phyloP scores from a whole-genome alignment of 495 filamentous ascomycete genomes.

The Penicillium goetzii region DNA sequence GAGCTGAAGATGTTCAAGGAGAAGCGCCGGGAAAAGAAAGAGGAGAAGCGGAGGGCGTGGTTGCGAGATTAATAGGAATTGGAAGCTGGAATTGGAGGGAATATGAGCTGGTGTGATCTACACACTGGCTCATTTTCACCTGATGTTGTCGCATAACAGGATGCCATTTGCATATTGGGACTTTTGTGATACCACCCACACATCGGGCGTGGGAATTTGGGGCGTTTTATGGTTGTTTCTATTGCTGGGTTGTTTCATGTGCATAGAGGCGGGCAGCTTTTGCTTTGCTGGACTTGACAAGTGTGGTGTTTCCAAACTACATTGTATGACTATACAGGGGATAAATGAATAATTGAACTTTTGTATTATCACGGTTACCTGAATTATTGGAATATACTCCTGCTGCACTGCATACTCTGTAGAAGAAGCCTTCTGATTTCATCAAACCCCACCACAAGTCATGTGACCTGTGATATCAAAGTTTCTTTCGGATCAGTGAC shows the following conservation, averaged over 20 bases:
- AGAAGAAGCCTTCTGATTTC: not conserved
- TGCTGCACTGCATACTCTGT: not conserved
- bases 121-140: not conserved
- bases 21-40: slow-evolving; percentile 82
- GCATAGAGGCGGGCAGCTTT: slow-evolving; percentile 25
- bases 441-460: slow-evolving; percentile 28
- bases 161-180: slow-evolving; percentile 24
- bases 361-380: not conserved
- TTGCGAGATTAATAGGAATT: slow-evolving; percentile 61
- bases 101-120: not conserved
- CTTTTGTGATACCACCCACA: slow-evolving; percentile 28
- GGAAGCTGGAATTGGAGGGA: slow-evolving; percentile 6
- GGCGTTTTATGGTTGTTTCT: slow-evolving; percentile 30
- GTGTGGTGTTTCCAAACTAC: not conserved
- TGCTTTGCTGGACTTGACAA: slow-evolving; percentile 1
- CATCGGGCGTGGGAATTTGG: slow-evolving; percentile 24
- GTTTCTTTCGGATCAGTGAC: slow-evolving; percentile 30
- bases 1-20: slow-evolving; percentile 79
- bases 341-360: not conserved
- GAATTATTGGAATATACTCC: not conserved
- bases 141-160: slow-evolving; percentile 19
- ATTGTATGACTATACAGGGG: not conserved
- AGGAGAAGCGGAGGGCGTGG: slow-evolving; percentile 93
- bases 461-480: slow-evolving; percentile 35
- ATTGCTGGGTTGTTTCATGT: slow-evolving; percentile 18